Conservation (phyloP, 2,329 filamentous ascomycete species). For the Penicillium sp. region DNA sequence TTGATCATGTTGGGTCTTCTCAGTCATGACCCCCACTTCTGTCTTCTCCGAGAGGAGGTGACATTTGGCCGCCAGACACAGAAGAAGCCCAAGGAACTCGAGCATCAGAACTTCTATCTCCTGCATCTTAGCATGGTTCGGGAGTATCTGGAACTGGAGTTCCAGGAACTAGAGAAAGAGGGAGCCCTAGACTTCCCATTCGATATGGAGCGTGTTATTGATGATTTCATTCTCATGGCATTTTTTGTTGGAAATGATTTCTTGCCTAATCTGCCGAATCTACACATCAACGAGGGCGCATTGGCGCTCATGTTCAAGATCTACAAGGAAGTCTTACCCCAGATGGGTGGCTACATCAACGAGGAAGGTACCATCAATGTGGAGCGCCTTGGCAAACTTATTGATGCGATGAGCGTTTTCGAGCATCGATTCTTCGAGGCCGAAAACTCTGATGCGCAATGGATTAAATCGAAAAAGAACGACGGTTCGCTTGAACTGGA, state of each 20-base stretch:
- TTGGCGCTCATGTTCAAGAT: slow-evolving; percentile 95
- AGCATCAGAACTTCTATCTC: slow-evolving; percentile 98
- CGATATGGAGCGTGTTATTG: slow-evolving; percentile 93
- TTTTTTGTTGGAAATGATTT: slow-evolving; percentile 99
- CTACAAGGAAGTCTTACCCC: slow-evolving; percentile 87
- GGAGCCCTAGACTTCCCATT: slow-evolving; percentile 74
- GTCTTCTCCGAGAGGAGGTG: slow-evolving; percentile 92
- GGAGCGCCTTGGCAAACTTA: slow-evolving; percentile 70
- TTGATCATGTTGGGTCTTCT: slow-evolving; percentile 97
- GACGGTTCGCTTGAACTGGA: slow-evolving; percentile 63
- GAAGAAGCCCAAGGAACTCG: slow-evolving; percentile 89
- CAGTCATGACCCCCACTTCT: slow-evolving; percentile 98
- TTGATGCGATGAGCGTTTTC: slow-evolving; percentile 82
- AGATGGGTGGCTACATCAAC: slow-evolving; percentile 92
- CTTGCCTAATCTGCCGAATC: slow-evolving; percentile 88
- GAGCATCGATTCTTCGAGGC: slow-evolving; percentile 92
- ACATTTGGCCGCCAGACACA: slow-evolving; percentile 89
- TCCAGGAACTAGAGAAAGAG: slow-evolving; percentile 81
- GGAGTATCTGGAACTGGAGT: slow-evolving; percentile 95
- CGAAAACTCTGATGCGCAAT: slow-evolving; percentile 83
- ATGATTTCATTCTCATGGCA: slow-evolving; percentile 99
- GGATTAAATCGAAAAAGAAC: slow-evolving; percentile 85
- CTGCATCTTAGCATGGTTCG: slow-evolving; percentile 97
- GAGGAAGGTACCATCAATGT: slow-evolving; percentile 92
- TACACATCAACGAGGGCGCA: slow-evolving; percentile 98